phyloP scores from a whole-genome alignment of 1,284 basidiomycete genomes.

The Cronartium ribicola region DNA sequence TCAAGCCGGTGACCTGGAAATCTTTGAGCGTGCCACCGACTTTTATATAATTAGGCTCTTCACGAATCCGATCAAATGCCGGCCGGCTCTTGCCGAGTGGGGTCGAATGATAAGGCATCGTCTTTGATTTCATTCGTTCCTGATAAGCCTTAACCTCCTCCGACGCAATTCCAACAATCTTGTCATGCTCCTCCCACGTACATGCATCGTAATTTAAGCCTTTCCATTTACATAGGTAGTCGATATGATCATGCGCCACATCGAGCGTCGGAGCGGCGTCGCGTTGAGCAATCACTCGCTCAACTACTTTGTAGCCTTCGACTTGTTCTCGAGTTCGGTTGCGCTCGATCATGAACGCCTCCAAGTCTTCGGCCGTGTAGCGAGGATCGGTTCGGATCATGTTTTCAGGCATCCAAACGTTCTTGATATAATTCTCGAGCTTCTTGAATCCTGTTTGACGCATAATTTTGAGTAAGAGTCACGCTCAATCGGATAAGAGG shows the following conservation, averaged over 20 bases:
- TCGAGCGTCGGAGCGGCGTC: constrained; percentile 62
- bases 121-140: constrained; percentile 68
- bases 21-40: constrained; percentile 83
- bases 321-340: constrained; percentile 84
- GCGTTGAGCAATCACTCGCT: constrained; percentile 81
- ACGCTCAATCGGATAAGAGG: not conserved
- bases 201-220: constrained; percentile 89
- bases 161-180: constrained; percentile 52
- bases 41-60: constrained; percentile 83
- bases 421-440: constrained; percentile 98
- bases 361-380: constrained; percentile 79
- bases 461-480: not conserved
- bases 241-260: constrained; percentile 58
- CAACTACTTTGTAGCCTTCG: constrained; percentile 85
- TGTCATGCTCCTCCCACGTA: constrained; percentile 79
- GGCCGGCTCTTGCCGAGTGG: constrained; percentile 72
- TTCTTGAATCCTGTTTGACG: constrained; percentile 74
- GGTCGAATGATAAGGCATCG: constrained; percentile 80
- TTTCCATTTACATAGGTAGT: constrained; percentile 98
- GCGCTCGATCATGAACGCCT: constrained; percentile 72
- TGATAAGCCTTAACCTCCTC: constrained; percentile 77
- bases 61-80: constrained; percentile 74
- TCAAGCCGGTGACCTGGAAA: constrained; percentile 95
- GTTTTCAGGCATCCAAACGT: constrained; percentile 65
- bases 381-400: constrained; percentile 64